Conservation (phyloP, 768 basidiomycete genomes). For the Rossbeevera mucosa region DNA sequence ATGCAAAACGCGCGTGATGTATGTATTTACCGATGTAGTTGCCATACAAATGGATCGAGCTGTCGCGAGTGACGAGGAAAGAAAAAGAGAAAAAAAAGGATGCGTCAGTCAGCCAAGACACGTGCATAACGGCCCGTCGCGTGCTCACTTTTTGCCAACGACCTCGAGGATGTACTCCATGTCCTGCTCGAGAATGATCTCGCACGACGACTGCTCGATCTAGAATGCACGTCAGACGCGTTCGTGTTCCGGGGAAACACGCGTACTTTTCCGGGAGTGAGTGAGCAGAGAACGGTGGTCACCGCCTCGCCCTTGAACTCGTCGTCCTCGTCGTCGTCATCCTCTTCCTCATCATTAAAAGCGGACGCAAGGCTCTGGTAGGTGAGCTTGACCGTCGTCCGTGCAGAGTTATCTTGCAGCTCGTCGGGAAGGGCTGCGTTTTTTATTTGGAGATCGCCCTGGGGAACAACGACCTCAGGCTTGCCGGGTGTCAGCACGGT, state of each 20-base stretch:
- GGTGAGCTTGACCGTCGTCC: slow-evolving; percentile 65
- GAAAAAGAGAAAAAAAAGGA: slow-evolving; percentile 3
- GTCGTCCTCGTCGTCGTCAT: slow-evolving; percentile 34
- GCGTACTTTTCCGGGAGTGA: slow-evolving; percentile 77
- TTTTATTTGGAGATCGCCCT: slow-evolving; percentile 71
- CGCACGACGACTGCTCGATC: slow-evolving; percentile 73
- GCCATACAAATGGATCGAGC: slow-evolving; percentile 73
- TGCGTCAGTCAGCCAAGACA: slow-evolving; percentile 4
- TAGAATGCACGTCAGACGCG: slow-evolving; percentile 27
- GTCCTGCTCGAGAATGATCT: slow-evolving; percentile 66
- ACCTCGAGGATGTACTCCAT: slow-evolving; percentile 64
- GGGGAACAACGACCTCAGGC: slow-evolving; percentile 51
- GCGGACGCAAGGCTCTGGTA: slow-evolving; percentile 39
- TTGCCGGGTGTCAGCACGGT: slow-evolving; percentile 54
- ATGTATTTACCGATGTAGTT: slow-evolving; percentile 68
- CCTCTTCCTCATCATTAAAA: slow-evolving; percentile 41
- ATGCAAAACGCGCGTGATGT: not conserved
- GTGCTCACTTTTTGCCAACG: slow-evolving; percentile 74
- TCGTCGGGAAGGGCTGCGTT: slow-evolving; percentile 78
- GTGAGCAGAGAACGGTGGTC: slow-evolving; percentile 66
- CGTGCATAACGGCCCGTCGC: not conserved
- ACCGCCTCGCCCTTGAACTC: slow-evolving; percentile 35
- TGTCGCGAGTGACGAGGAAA: slow-evolving; percentile 21
- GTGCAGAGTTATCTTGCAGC: slow-evolving; percentile 53
- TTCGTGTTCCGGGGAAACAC: too few species aligned